Conservation (phyloP, 257 asterid genomes). For the Fraxinus excelsior region DNA sequence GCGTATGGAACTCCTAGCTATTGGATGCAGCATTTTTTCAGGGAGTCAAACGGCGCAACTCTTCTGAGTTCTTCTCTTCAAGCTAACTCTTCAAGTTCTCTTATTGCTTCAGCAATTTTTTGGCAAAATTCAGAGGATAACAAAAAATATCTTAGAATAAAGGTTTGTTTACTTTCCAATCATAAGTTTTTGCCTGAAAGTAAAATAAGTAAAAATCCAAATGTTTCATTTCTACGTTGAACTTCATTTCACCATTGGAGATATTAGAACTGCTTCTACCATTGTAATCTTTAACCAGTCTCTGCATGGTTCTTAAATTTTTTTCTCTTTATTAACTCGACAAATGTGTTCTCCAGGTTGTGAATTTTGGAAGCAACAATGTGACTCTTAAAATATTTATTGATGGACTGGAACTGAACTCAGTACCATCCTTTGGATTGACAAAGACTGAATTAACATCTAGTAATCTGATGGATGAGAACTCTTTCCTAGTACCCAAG, state of each 20-base stretch:
- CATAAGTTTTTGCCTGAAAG: neutral
- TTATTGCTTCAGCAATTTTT: conserved; percentile 72
- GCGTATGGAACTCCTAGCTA: conserved; percentile 90
- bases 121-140: conserved; percentile 56
- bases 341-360: conserved; percentile 50
- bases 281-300: neutral
- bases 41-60: conserved; percentile 84
- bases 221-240: neutral
- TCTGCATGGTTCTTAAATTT: neutral
- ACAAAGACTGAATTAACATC: conserved; percentile 61
- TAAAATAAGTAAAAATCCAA: neutral
- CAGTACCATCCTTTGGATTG: conserved; percentile 44
- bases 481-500: conserved; percentile 58
- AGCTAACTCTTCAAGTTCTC: conserved; percentile 48
- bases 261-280: neutral
- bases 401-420: conserved; percentile 42
- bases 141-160: conserved; percentile 56
- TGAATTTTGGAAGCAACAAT: conserved; percentile 55
- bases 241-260: neutral
- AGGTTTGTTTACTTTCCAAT: conserved; percentile 40
- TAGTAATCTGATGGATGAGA: conserved; percentile 62
- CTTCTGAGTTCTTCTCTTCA: conserved; percentile 64
- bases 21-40: conserved; percentile 97
- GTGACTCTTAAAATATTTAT: conserved; percentile 56
- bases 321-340: neutral